Evolutionary conservation across 129 eudicot species (phyloP), one percentile per base, ranked within the genome.

Genomic region (Oenanthe sinensis): DNA sequence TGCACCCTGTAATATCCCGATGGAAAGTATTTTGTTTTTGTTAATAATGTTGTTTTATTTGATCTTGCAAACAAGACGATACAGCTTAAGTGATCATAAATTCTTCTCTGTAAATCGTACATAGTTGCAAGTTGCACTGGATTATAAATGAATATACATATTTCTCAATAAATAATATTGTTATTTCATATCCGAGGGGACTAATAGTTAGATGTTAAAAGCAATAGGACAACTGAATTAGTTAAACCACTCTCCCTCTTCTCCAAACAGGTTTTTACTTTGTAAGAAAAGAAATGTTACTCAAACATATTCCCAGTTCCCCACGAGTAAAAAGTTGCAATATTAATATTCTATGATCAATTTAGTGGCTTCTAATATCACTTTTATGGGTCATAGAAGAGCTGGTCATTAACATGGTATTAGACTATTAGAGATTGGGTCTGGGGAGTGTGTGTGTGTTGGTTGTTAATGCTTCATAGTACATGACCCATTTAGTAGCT

Each of bases 1-100:
- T 72, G 98, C 98, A 74, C 98, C 98, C 98, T 93, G 80, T 50
- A 22, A 76, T 22, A 79, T 65, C 17, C 43, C 47, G 24, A 62
- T 5, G 26, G 37, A 43, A 14, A 72, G 42, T 43, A 40, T 1
- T 17, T 72, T 43, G 2, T 8, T n/a, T 22, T 20, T 60, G 68
- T 60, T n/a, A 60, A 10, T 9, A 9, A 24, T 60, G 68, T 60
- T 60, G 9, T 4, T 60, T 60, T 7, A 60, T 24, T 24, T 24
- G 65, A 60, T 60, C 68, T n/a, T n/a, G 68, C 68, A 60, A 60
- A 58, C 30, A 58, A 2, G 67, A n/a, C 0, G 17, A 2, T 20
- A 55, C 33, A n/a, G 67, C 67, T n/a, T 8, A 8, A 22, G 67
- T 55, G 28, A 55, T 8, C 13, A 22, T 6, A 19, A 54, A 54